Evolutionary conservation across 768 basidiomycete genomes (phyloP), one percentile per base, ranked within the genome.

Genomic region (Kwoniella dejecticola): DNA sequence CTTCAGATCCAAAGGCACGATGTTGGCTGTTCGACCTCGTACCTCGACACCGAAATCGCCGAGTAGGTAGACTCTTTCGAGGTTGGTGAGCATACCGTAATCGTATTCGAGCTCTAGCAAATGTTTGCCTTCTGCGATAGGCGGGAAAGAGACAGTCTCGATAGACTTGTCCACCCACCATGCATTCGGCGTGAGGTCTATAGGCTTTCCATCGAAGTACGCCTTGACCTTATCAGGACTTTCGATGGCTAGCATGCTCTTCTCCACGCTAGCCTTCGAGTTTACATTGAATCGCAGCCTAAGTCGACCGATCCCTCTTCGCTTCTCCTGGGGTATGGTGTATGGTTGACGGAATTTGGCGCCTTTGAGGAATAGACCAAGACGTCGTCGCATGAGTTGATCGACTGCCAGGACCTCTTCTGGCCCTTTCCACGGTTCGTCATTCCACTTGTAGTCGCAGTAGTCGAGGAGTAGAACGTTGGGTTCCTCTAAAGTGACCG

Each of bases 81-180:
- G 42, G 31, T 65, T 61, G 17, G 68, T 65, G 7, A 68, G 52
- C 40, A 54, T 49, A 24, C 64, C 60, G 40, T 61, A 72, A 8
- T 48, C 33, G 48, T 60, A 62, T 30, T 60, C 60, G 27, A 70
- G 26, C 31, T 65, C 54, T 5, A 69, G 38, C 2, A 30, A 36
- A 46, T 72, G 71, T 27, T 31, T 10, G 11, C 71, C 71, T 13
- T 23, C 23, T 10, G 31, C 12, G 24, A 72, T 52, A 38, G 29
- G 8, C 5, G 60, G 62, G 17, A 72, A 50, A 23, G 45, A 13
- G 11, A 72, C 23, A 2, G 55, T 68, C 27, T 58, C 40, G 54
- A 72, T 72, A 11, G 62, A 63, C 47, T 70, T 57, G 52, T 72
- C 71, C 3, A 68, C 67, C 66, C 68, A 72, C 71, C 71, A 72